Base-by-base conservation (phyloP, 768 basidiomycete species). In the Leccinum subgranulosum region DNA sequence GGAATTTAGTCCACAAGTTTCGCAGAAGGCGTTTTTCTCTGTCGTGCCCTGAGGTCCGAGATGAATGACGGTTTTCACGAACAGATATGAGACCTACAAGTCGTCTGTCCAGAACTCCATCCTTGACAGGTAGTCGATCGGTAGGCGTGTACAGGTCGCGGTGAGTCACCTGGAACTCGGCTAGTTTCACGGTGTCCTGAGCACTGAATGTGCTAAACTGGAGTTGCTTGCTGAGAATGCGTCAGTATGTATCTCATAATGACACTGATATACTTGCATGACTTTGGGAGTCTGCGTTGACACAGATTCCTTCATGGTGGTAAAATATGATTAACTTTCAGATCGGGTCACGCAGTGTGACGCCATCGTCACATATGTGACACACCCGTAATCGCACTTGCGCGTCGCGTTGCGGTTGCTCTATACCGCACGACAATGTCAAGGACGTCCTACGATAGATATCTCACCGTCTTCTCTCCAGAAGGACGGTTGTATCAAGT, bases 401-500 rank as follows among this genome's bases (percentile, higher is more conserved):
- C 77, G 77, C 77, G 84, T 88, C 86, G 83, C 85, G 84, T 81
- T 17, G 34, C 15, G 57, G 57, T 59, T 60, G 62, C 61, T 68
- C 64, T 60, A 61, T 69, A 66, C 69, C 28, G 25, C 51, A 79
- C 70, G 70, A 94, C 71, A 70, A 97, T 96, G 94, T 94, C 93
- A 63, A 84, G 94, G 68, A 92, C 93, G 58, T 95, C 93, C 27
- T 96, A 97, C 75, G 94, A 97, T 73, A 82, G 94, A 81, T 98
- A 92, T 75, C 85, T 98, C 47, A 98, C 96, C 27, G 92, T 98
- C 64, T 97, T 97, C 79, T 97, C 93, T 2, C 94, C 94, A 2
- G 94, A 99, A 77, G 97, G 97, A 41, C 85, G 96, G 56, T 77
- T 99, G 58, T 99, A 98, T 72, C 97, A 99, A 94, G 96, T 98